Evolutionary conservation across 768 basidiomycete genomes (phyloP), one percentile per base, ranked within the genome.

Genomic region (Tylopilus felleus): DNA sequence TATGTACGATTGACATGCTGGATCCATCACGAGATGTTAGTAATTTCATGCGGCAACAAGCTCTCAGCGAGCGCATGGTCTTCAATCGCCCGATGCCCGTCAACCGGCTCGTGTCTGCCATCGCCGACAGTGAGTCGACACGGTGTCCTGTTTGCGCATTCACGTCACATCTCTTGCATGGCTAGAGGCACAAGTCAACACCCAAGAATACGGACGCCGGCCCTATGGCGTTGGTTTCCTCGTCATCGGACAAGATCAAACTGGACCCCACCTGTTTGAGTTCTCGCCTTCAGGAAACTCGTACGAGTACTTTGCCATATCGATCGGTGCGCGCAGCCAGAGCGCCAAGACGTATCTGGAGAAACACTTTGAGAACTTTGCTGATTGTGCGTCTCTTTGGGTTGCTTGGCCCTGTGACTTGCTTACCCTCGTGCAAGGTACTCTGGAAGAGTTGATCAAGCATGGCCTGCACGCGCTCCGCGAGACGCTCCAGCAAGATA

Each of bases 1-100:
- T n/a, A 10, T 22, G 41, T 42, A 16, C 17, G n/a, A 36, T 41
- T n/a, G 14, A 29, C 38, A 40, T 36, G 27, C 16, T 22, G 23
- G 40, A 43, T 40, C 43, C 19, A 57, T n/a, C 27, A 50, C 53
- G 49, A 49, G 43, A 14, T 31, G 53, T 4, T 64, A 98, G 96
- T 70, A 98, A 99, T 76, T 98, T 96, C 71, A 98, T 99, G 97
- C 84, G 97, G 36, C 97, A 98, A 71, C 93, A 98, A 75, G 96
- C 97, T 46, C 93, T 98, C 88, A 83, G 84, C 29, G 91, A 89
- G 13, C 85, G 86, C 60, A 98, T 99, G 96, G 75, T 90, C 46
- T 97, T 94, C 77, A 96, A 91, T 73, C 85, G 97, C 40, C 91
- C 94, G 21, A 83, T 97, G 46, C 97, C 97, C 49, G 91, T 98